Percentiles rank a stretch among this genome's conserved stretches.
phyloP scores from a whole-genome alignment of 805 yeast species.

The Scheffersomyces amazonensis region DNA sequence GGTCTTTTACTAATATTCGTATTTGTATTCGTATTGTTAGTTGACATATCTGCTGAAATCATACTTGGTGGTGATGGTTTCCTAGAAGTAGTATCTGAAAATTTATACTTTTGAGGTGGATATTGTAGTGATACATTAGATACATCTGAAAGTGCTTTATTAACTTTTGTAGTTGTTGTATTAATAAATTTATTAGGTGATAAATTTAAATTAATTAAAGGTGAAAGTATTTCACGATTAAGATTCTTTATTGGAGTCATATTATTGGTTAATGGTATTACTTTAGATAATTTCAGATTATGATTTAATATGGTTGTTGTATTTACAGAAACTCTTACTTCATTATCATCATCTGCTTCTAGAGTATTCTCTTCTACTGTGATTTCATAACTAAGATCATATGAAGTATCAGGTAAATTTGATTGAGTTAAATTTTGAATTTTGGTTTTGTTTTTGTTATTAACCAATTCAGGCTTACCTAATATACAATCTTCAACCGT shows the following conservation, averaged over 20 bases:
- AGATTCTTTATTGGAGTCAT: not conserved
- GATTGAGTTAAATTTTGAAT: not conserved
- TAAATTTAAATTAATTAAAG: not conserved
- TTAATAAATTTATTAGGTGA: not conserved
- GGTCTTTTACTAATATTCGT: constrained; percentile 24
- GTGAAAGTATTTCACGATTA: not conserved
- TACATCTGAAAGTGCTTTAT: constrained; percentile 13
- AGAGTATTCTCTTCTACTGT: constrained; percentile 22
- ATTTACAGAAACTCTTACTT: constrained; percentile 11
- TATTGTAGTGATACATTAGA: constrained; percentile 26
- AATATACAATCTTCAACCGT: constrained; percentile 15
- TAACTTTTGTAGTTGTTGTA: constrained; percentile 1
- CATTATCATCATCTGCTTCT: constrained; percentile 17
- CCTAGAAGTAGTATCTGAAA: constrained; percentile 6
- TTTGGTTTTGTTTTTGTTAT: no score
- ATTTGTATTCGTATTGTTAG: not conserved
- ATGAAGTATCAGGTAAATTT: constrained; percentile 20
- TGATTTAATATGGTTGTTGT: constrained; percentile 11
- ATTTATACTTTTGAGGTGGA: constrained; percentile 39
- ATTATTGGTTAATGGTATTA: not conserved
- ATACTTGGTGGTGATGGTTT: not conserved
- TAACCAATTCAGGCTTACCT: constrained; percentile 9
- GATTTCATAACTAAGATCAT: constrained; percentile 31
- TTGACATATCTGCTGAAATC: not conserved
- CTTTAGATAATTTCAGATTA: constrained; percentile 4